Evolutionary conservation across 371 early-diverging fungal species (phyloP).

Genomic region (Syncephalastrum racemosum): DNA sequence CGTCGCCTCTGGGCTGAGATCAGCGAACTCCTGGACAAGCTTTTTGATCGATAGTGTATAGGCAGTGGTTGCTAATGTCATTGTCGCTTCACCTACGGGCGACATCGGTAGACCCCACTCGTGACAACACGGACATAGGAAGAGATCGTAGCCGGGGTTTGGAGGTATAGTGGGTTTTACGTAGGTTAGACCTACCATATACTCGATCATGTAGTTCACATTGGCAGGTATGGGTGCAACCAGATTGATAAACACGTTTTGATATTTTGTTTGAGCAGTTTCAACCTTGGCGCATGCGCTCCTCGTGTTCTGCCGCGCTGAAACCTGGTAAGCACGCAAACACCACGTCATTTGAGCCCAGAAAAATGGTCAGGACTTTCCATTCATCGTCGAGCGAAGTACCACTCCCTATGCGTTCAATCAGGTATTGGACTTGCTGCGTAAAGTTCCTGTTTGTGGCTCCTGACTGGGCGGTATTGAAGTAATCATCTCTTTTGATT

Average conservation of each 20-base stretch:
- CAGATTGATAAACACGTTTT: constrained; percentile 18
- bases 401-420: constrained; percentile 20
- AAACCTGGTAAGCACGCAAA: constrained; percentile 27
- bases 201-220: constrained; percentile 24
- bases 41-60: too few relatives aligned
- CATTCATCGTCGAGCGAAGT: constrained; percentile 21
- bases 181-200: too few relatives aligned
- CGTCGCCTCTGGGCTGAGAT: constrained; percentile 10
- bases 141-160: constrained; percentile 28
- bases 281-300: constrained; percentile 14
- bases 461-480: constrained; percentile 30
- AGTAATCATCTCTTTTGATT: too few relatives aligned
- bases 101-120: too few relatives aligned
- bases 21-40: too few relatives aligned
- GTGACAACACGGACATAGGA: too few relatives aligned
- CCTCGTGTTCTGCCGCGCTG: background rate
- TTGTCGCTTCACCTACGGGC: too few relatives aligned
- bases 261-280: constrained; percentile 13
- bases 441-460: constrained; percentile 21
- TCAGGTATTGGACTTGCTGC: constrained; percentile 37
- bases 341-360: constrained; percentile 34
- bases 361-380: constrained; percentile 35
- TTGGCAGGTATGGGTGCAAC: too few relatives aligned
- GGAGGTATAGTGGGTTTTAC: constrained; percentile 14
- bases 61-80: too few relatives aligned